phyloP scores from a whole-genome alignment of 1,139 yeast genomes.

The Cylindricascospora bacillispora region DNA sequence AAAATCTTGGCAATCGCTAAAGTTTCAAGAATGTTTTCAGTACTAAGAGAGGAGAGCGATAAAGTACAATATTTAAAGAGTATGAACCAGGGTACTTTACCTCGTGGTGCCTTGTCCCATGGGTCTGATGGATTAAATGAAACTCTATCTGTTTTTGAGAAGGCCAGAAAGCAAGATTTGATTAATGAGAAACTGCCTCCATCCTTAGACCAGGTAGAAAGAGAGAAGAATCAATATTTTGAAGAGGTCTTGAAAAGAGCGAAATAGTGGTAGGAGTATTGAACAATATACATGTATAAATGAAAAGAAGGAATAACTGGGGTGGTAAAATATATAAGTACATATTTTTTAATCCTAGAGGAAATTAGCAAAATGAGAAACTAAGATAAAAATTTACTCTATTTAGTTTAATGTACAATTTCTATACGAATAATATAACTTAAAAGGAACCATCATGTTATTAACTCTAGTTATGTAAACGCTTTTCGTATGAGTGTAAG shows the following conservation, averaged over 20 bases:
- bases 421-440: no score
- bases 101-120: conserved; percentile 75
- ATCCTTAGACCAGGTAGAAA: conserved; percentile 42
- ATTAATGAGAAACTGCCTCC: conserved; percentile 88
- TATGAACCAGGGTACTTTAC: conserved; percentile 57
- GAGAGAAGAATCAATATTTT: conserved; percentile 34
- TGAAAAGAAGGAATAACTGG: conserved; percentile 1
- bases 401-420: no score
- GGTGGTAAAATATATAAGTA: background rate
- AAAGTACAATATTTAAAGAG: conserved; percentile 70
- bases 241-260: conserved; percentile 14
- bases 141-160: conserved; percentile 67
- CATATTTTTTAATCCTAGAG: conserved; percentile 1
- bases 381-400: no score
- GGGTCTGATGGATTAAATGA: conserved; percentile 72
- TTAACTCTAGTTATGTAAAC: conserved; percentile 70
- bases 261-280: conserved; percentile 1
- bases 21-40: conserved; percentile 85
- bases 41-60: conserved; percentile 81
- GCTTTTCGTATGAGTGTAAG: conserved; percentile 93
- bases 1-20: conserved; percentile 92
- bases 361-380: background rate
- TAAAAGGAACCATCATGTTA: no score
- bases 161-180: conserved; percentile 71
- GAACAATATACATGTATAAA: no score